These are phyloP conservation scores for Phytophthora aleatoria DNA, from an alignment of 352 stramenopile genomes.

Conservation along the genomic window DNA sequence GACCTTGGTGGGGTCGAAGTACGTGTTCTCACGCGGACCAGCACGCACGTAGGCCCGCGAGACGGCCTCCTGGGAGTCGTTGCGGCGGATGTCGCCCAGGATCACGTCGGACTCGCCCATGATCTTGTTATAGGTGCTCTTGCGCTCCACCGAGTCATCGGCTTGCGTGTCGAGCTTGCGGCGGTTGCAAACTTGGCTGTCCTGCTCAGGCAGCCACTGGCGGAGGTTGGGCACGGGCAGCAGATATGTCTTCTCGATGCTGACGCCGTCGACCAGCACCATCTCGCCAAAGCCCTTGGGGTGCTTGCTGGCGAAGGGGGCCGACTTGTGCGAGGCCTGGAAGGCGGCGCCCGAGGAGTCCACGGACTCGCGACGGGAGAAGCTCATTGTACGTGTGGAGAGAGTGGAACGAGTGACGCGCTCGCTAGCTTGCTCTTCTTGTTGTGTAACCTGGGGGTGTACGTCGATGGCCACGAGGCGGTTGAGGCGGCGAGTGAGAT, in stretches of 20 bases:
- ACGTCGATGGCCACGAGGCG: slow-evolving; percentile 28
- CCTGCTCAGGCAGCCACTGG: slow-evolving; percentile 66
- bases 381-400: slow-evolving; percentile 24
- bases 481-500: slow-evolving; percentile 25
- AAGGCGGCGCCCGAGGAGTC: slow-evolving; percentile 43
- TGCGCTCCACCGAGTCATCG: slow-evolving; percentile 59
- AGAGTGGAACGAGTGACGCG: slow-evolving; percentile 7
- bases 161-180: slow-evolving; percentile 83
- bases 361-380: slow-evolving; percentile 29
- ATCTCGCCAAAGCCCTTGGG: slow-evolving; percentile 85
- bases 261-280: slow-evolving; percentile 70
- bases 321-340: slow-evolving; percentile 55
- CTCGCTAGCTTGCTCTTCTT: slow-evolving; percentile 25
- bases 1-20: slow-evolving; percentile 77
- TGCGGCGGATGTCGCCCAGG: slow-evolving; percentile 81
- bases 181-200: slow-evolving; percentile 61
- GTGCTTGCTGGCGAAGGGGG: slow-evolving; percentile 80
- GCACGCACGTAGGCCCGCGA: slow-evolving; percentile 83
- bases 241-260: slow-evolving; percentile 68
- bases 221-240: slow-evolving; percentile 75
- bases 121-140: slow-evolving; percentile 89
- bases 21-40: slow-evolving; percentile 69
- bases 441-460: slow-evolving; percentile 12
- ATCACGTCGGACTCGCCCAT: slow-evolving; percentile 85
- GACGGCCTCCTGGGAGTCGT: slow-evolving; percentile 61